Evolutionary conservation across 2,329 filamentous ascomycete species (phyloP), one percentile per base, ranked within the genome.

Genomic region (Passalora sequoiae): DNA sequence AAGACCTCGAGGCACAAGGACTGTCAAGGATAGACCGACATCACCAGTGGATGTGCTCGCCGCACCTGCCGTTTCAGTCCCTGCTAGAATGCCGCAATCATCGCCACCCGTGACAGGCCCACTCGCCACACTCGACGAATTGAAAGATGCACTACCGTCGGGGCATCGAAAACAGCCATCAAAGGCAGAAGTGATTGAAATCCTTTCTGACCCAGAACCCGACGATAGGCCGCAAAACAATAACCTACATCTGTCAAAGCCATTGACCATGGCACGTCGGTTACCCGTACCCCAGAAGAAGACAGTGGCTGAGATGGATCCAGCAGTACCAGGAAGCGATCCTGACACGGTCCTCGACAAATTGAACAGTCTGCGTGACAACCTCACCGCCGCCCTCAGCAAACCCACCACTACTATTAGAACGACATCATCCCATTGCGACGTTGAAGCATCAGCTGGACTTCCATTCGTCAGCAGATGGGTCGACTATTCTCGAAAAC

Each of bases 401-500:
- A 67, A 64, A 46, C 65, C 47, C 56, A 57, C 80, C 46, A 64
- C 42, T 56, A 58, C 43, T 20, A n/a, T n/a, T n/a, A 25, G 52
- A 21, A 42, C 52, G 15, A 57, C 65, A 4, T 44, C 47, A 20
- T 44, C 35, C 13, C 41, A 50, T 15, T 45, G 48, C 29, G 38
- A 46, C 15, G 46, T 65, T 58, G 50, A 66, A 60, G 47, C 58
- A 58, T 3, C 59, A 53, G 9, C 61, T 56, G 33, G 43, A 69
- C 75, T 60, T 60, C 80, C 49, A 64, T 83, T 60, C 75, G 83
- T 60, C 67, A 81, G 60, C 8, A 88, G 89, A 60, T 92, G 86
- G 86, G 86, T 92, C 5, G 86, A 92, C 62, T 92, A 92, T 64
- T 88, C 85, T 46, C 87, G 89, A 65, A 89, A 89, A 62, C 88